A percentile compares a stretch with the other conserved stretches of the same genome.
Evolutionary conservation across 306 rosid genomes (phyloP).

Genomic region (Urtica urens): DNA sequence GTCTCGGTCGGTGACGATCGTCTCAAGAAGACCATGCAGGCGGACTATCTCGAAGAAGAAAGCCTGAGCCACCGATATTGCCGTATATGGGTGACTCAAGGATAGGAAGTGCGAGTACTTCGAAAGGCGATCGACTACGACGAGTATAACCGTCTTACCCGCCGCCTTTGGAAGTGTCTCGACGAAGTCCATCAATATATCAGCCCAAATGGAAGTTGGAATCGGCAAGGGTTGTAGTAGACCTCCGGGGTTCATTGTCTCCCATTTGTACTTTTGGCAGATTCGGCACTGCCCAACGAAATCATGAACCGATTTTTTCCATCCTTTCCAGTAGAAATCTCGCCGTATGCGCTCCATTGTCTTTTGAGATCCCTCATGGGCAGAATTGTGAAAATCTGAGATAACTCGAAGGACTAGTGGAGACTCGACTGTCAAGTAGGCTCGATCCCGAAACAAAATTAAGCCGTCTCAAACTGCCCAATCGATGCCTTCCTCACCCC

Average conservation of each 20-base stretch:
- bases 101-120: not conserved
- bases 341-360: not conserved
- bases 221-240: not conserved
- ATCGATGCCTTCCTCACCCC: not conserved
- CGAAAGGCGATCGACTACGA: not conserved
- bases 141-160: not conserved
- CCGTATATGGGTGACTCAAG: not conserved
- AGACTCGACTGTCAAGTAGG: not conserved
- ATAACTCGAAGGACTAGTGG: not conserved
- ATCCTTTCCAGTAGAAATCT: not conserved
- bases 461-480: not conserved
- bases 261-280: not conserved
- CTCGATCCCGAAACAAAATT: not conserved
- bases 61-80: not conserved
- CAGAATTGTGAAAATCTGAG: not conserved
- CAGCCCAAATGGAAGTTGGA: not conserved
- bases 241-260: not conserved
- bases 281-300: not conserved
- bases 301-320: not conserved
- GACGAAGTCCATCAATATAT: constrained; percentile 1
- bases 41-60: not conserved
- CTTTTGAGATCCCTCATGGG: not conserved
- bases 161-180: not conserved
- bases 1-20: not conserved
- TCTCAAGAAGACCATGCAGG: not conserved